A percentile compares a stretch with the other conserved stretches of the same genome.
Conservation (phyloP, 306 rosid genomes). For the Trichosanthes cucumerina region DNA sequence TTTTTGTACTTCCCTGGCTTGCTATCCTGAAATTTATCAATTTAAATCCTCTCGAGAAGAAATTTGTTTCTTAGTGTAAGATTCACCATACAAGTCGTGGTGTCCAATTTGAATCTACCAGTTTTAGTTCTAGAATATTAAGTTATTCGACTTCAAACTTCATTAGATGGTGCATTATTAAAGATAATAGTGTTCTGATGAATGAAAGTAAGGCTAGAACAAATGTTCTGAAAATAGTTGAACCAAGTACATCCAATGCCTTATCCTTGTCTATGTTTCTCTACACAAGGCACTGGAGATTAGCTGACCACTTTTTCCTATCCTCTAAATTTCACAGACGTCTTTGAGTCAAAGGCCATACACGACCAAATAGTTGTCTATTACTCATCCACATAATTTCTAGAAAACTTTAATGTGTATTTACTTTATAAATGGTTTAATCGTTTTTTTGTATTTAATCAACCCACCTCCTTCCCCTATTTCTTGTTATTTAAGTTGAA, state of each 20-base stretch:
- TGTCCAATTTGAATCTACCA: not conserved
- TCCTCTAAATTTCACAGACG: not conserved
- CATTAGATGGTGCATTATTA: not conserved
- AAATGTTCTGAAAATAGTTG: not conserved
- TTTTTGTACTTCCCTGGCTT: not conserved
- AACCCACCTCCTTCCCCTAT: not conserved
- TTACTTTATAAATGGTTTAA: not conserved
- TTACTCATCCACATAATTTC: not conserved
- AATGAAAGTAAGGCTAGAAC: not conserved
- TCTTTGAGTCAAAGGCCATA: not conserved
- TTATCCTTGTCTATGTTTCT: not conserved
- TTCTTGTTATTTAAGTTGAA: not conserved
- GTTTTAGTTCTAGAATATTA: not conserved
- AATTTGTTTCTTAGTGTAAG: not conserved
- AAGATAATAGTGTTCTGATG: not conserved
- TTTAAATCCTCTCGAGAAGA: not conserved
- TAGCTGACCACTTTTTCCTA: not conserved
- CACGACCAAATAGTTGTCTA: not conserved
- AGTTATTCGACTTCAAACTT: not conserved
- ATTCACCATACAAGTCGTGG: not conserved
- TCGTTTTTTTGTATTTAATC: not conserved
- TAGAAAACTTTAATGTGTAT: not conserved
- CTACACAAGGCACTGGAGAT: not conserved
- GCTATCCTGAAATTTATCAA: not conserved
- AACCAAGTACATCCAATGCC: not conserved